These are phyloP conservation scores for Trichosporon sp. DNA, from an alignment of 1,284 basidiomycete species.

Conservation along the genomic window DNA sequence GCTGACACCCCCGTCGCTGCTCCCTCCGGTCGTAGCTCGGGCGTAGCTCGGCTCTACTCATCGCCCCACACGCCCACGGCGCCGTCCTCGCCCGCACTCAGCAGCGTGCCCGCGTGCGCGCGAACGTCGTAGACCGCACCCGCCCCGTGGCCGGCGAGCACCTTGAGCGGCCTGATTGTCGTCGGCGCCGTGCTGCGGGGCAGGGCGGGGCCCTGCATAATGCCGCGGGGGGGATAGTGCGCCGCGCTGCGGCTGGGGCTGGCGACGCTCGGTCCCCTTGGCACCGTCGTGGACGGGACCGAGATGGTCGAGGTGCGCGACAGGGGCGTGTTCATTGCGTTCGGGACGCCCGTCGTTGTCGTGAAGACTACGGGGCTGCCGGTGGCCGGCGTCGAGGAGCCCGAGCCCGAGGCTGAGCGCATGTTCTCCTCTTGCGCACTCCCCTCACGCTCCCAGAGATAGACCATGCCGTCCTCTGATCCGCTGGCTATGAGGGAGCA, in stretches of 20 bases:
- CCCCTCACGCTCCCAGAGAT: conserved; percentile 42
- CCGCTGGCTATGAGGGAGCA: conserved; percentile 47
- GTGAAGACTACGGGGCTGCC: neutral
- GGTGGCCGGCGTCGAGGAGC: neutral
- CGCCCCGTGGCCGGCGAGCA: conserved; percentile 33
- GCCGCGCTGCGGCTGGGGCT: conserved; percentile 18
- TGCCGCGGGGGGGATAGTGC: conserved; percentile 31
- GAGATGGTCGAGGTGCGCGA: neutral
- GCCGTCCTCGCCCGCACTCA: conserved; percentile 50
- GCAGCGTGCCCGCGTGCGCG: conserved; percentile 40
- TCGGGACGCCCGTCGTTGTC: neutral
- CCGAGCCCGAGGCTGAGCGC: neutral
- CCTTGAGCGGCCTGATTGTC: conserved; percentile 30
- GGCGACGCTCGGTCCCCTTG: neutral
- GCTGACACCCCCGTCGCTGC: too few relatives aligned
- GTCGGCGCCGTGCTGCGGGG: conserved; percentile 10
- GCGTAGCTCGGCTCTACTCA: too few relatives aligned
- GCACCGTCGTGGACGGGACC: neutral
- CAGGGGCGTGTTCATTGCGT: neutral
- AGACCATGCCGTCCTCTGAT: conserved; percentile 47
- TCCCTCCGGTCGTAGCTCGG: too few relatives aligned
- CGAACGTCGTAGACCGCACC: conserved; percentile 49
- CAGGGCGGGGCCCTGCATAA: conserved; percentile 8
- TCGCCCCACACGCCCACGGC: conserved; percentile 48
- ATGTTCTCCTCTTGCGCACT: conserved; percentile 4